Base-by-base conservation (phyloP, 495 filamentous ascomycete species). In the Penicillium canescens region DNA sequence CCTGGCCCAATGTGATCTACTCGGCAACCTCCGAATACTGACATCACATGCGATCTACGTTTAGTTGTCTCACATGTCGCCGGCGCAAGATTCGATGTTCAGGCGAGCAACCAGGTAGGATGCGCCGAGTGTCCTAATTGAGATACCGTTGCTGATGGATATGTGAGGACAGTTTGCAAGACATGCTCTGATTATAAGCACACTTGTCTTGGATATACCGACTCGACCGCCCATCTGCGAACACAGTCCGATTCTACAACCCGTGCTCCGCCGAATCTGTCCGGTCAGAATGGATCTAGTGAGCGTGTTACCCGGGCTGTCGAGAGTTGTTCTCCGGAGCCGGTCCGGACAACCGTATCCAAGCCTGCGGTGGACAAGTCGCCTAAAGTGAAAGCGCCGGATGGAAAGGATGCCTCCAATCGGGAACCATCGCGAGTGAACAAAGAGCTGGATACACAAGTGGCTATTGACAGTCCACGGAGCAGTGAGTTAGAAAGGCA, bases 1-100 rank as follows among this genome's bases (percentile, higher is more conserved):
- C 54, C 41, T 14, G 21, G 55, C 49, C 52, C 41, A 10, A 18
- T 26, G 14, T 47, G 11, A 43, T 11, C 14, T 3, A 10, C 20
- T 20, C 3, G 43, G 13, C 60, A 58, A 60, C 55, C 33, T 63
- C 16, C 4, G 62, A 57, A 50, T 42, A 31, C 51, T 65, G 50
- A 62, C 55, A 31, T 31, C 39, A 13, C 14, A 10, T 44, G 42
- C 48, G 24, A 49, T 46, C 61, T 14, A 44, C 46, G 16, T 55
- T 18, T 58, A 89, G 87, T 58, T 90, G 89, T 72, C 77, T 85
- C 54, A 92, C 88, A 48, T 91, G 88, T 70, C 85, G 89, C 68
- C 90, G 86, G 62, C 82, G 89, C 69, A 92, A 92, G 73, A 92
- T 89, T 50, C 81, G 89, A 68, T 92, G 89, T 66, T 89, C 87